Conservation (phyloP, 441 rosid species). For the Capsella rubella region DNA sequence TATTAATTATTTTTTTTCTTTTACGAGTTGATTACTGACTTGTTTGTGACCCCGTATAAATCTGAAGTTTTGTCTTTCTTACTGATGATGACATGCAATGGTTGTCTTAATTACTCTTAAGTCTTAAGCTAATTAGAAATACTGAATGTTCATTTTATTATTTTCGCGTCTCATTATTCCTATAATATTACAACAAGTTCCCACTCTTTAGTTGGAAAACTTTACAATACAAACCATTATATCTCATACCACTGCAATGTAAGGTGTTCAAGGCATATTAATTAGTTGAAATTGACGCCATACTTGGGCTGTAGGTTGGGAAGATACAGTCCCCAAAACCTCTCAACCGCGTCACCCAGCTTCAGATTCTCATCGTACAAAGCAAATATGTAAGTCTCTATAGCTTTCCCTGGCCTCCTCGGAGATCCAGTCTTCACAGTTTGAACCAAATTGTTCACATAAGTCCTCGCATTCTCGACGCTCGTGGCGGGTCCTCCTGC, state of each 20-base stretch:
- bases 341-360: slow-evolving; percentile 48
- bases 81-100: too few relatives aligned
- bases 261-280: slow-evolving; percentile 1
- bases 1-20: too few relatives aligned
- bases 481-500: slow-evolving; percentile 45
- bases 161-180: slow-evolving; percentile 24
- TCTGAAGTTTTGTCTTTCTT: too few relatives aligned
- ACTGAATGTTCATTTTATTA: slow-evolving; percentile 6
- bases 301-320: slow-evolving; percentile 52
- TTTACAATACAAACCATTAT: slow-evolving; percentile 17
- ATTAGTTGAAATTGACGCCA: slow-evolving; percentile 46
- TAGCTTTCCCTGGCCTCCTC: slow-evolving; percentile 49
- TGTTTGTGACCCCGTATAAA: too few relatives aligned
- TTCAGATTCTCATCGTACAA: slow-evolving; percentile 55
- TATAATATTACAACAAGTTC: slow-evolving; percentile 20
- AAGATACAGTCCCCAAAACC: slow-evolving; percentile 39
- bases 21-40: too few relatives aligned
- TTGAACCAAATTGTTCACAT: slow-evolving; percentile 53
- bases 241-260: neutral
- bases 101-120: too few relatives aligned
- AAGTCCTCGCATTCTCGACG: slow-evolving; percentile 51
- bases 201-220: slow-evolving; percentile 9
- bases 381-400: slow-evolving; percentile 63
- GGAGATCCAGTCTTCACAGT: slow-evolving; percentile 59
- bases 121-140: too few relatives aligned